Percentiles rank a stretch among this genome's conserved stretches.
Conservation (phyloP, 805 yeast species). For the Cyberlindnera americana region DNA sequence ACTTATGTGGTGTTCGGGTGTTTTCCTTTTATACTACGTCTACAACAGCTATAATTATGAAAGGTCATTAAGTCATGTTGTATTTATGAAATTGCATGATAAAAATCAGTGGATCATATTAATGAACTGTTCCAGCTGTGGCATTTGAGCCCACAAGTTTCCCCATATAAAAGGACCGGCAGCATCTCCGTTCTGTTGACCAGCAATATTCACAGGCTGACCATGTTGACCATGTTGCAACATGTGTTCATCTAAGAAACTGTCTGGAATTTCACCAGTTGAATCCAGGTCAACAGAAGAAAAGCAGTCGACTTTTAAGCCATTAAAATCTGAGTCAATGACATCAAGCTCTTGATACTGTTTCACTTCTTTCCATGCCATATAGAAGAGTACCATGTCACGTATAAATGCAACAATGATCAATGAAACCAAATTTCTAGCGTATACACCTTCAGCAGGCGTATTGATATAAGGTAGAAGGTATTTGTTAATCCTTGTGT, state of each 20-base stretch:
- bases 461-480: constrained; percentile 27
- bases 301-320: constrained; percentile 6
- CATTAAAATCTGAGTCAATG: constrained; percentile 14
- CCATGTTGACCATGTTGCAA: neutral
- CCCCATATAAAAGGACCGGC: no score
- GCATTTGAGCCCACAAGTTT: neutral
- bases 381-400: constrained; percentile 31
- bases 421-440: constrained; percentile 35
- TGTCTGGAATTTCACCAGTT: neutral
- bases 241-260: constrained; percentile 1
- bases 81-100: no score
- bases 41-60: no score
- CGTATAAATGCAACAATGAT: constrained; percentile 28
- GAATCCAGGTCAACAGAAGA: neutral
- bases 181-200: neutral
- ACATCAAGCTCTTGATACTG: constrained; percentile 27
- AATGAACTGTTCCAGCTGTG: neutral
- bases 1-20: constrained; percentile 1
- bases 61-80: no score
- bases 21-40: no score
- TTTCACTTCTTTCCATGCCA: constrained; percentile 31
- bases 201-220: no score
- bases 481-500: constrained; percentile 22
- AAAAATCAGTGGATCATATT: neutral
- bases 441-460: constrained; percentile 36